Evolutionary conservation across 2,329 filamentous ascomycete genomes (phyloP), one percentile per base, ranked within the genome.

Genomic region (Calonectria fujianensis): DNA sequence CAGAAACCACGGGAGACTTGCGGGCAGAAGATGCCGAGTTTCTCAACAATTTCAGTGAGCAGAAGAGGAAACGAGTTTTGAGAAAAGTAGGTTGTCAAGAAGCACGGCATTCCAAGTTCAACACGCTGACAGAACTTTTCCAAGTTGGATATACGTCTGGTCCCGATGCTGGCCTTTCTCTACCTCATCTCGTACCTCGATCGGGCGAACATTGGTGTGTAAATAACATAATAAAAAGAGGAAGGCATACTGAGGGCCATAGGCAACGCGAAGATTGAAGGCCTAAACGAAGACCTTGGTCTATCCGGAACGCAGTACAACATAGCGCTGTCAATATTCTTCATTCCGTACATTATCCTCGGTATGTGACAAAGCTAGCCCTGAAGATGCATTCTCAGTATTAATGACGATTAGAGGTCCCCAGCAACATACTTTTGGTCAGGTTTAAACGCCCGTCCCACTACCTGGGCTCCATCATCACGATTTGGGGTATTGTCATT

Each of bases 381-480:
- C n/a, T 31, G 18, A 20, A n/a, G 10, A 20, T 35, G 18, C 3
- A 54, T 20, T 54, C 2, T 20, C 14, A 32, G 18, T 54, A 5
- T 35, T 57, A 2, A 63, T 24, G 24, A 29, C 16, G 20, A 16
- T 1, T 10, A 63, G 63, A 66, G 41, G 31, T 66, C 18, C 63
- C 63, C 29, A 50, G 41, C 45, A 66, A 66, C 10, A 27, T 66
- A 18, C 27, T 66, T 7, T 13, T 66, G 4, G 29, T 50, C 39
- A 66, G 18, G 27, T 63, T 63, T 35, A 37, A n/a, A 10, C 39
- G 63, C 16, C 91, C 89, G 4, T 88, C 86, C 3, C 77, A 89
- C 64, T 90, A 87, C 85, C 87, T 91, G 24, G 86, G 88, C 4
- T 2, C 16, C 35, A 37, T 63, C 10, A 89, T 92, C 90, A 81